Conservation (phyloP, 2,329 filamentous ascomycete genomes). For the Botrytis tulipae region DNA sequence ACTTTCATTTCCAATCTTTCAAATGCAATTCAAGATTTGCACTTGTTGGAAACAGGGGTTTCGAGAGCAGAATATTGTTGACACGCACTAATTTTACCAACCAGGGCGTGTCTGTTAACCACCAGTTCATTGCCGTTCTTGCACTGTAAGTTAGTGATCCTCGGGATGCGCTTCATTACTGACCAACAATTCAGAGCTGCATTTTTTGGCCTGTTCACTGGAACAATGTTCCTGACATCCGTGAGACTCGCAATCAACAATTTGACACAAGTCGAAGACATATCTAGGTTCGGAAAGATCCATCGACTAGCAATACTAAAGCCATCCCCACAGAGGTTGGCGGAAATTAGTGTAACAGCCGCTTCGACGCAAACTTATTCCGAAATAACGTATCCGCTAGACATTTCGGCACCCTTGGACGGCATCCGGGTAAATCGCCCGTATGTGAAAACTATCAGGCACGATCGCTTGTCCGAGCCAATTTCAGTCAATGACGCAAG, state of each 20-base stretch:
- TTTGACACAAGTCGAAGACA: constrained; percentile 79
- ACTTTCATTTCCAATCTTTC: constrained; percentile 12
- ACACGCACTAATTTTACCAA: constrained; percentile 4
- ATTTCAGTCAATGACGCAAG: constrained; percentile 10
- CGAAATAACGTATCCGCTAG: constrained; percentile 60
- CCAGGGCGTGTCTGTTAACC: constrained; percentile 44
- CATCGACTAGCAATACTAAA: constrained; percentile 76
- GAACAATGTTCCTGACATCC: constrained; percentile 73
- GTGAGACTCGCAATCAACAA: constrained; percentile 69
- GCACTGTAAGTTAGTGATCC: constrained; percentile 50
- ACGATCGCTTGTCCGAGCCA: constrained; percentile 15
- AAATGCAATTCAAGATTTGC: not conserved
- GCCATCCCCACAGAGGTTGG: constrained; percentile 35
- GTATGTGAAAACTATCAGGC: constrained; percentile 15
- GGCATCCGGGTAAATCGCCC: constrained; percentile 4
- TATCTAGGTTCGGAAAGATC: constrained; percentile 59
- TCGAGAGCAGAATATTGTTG: not conserved
- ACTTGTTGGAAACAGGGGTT: not conserved
- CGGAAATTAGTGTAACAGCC: constrained; percentile 38
- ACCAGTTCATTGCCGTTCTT: constrained; percentile 64
- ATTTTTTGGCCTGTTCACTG: constrained; percentile 78
- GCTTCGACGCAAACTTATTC: constrained; percentile 45
- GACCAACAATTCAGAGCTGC: constrained; percentile 43
- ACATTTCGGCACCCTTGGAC: not conserved
- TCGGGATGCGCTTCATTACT: constrained; percentile 10